phyloP scores from a whole-genome alignment of 164 flowering plant species.

The Amborella trichopoda region DNA sequence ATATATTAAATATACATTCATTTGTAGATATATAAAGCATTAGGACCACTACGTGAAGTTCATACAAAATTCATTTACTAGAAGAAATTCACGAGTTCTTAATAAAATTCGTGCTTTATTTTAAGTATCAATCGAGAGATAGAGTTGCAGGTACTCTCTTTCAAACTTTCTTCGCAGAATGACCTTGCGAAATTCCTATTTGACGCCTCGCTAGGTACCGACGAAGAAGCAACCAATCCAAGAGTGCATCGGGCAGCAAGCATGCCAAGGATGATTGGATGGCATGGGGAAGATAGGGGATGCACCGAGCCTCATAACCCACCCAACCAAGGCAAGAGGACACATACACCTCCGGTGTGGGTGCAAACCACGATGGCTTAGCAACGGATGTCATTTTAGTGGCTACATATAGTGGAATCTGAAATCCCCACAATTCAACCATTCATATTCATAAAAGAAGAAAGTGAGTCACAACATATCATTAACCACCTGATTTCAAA shows the following conservation, averaged over 20 bases:
- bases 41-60: too few relatives aligned
- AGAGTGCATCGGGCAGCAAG: constrained; percentile 4
- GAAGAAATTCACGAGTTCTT: too few relatives aligned
- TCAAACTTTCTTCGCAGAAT: neutral
- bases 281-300: constrained; percentile 11
- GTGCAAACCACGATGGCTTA: constrained; percentile 6
- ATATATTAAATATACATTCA: too few relatives aligned
- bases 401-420: constrained; percentile 11
- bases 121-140: too few relatives aligned
- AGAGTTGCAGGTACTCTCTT: too few relatives aligned
- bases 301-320: constrained; percentile 4
- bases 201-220: neutral
- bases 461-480: too few relatives aligned
- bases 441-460: neutral
- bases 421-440: neutral
- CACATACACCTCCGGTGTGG: constrained; percentile 8
- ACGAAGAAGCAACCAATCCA: neutral
- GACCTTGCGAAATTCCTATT: neutral
- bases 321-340: constrained; percentile 5
- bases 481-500: too few relatives aligned
- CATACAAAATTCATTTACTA: too few relatives aligned
- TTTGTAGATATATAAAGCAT: too few relatives aligned
- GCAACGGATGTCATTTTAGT: constrained; percentile 7
- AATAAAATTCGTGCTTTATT: too few relatives aligned
- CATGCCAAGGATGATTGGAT: neutral